Evolutionary conservation across 805 yeast genomes (phyloP).

Genomic region (Saccharomycopsis amapae): DNA sequence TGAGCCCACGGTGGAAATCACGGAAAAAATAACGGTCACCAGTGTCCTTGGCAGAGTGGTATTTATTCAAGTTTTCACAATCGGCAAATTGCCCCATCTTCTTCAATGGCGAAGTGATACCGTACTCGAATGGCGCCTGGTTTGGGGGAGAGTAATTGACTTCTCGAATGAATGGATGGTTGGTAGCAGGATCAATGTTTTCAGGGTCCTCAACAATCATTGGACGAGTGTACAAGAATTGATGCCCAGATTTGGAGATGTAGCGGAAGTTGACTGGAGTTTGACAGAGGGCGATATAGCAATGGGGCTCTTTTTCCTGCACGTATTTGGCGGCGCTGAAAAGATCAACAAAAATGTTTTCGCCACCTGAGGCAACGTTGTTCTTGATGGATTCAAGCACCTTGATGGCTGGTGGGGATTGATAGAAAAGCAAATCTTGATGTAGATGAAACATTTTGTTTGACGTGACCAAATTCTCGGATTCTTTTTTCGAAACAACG

Average conservation of each 20-base stretch:
- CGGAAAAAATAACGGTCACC: conserved; percentile 39
- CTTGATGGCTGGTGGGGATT: conserved; percentile 77
- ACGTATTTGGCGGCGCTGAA: conserved; percentile 56
- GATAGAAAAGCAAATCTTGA: conserved; percentile 71
- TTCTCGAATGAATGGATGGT: conserved; percentile 38
- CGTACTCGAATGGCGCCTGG: conserved; percentile 68
- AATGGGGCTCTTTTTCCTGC: conserved; percentile 49
- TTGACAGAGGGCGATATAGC: conserved; percentile 51
- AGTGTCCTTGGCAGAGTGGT: conserved; percentile 30
- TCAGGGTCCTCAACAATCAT: conserved; percentile 48
- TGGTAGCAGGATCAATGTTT: conserved; percentile 28
- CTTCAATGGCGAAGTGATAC: conserved; percentile 34
- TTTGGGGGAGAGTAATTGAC: conserved; percentile 77
- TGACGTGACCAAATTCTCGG: conserved; percentile 68
- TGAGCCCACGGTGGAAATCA: conserved; percentile 52
- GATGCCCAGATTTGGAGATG: conserved; percentile 41
- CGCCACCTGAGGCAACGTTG: conserved; percentile 51
- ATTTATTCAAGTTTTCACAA: conserved; percentile 17
- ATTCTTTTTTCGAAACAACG: conserved; percentile 45
- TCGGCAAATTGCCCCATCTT: conserved; percentile 22
- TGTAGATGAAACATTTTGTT: conserved; percentile 59
- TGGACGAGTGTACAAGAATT: conserved; percentile 57
- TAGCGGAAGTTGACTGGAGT: conserved; percentile 69
- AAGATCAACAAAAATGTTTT: conserved; percentile 62
- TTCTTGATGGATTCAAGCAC: conserved; percentile 49